Conservation (phyloP, 306 rosid genomes). For the Casuarina equisetifolia region DNA sequence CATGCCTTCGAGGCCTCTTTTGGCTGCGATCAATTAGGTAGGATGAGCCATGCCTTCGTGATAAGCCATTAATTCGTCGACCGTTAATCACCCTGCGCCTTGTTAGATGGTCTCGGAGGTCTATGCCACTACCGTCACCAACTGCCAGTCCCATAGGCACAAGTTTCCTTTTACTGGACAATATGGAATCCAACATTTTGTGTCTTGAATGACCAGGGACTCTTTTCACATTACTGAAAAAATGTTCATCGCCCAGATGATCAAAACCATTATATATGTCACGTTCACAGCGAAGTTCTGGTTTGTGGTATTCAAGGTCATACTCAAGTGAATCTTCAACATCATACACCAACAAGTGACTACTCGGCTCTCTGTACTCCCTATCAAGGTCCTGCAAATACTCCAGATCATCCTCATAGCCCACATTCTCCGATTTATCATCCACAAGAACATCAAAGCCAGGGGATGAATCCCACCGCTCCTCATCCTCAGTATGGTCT, state of each 20-base stretch:
- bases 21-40: slow-evolving; percentile 30
- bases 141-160: slow-evolving; percentile 41
- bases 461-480: slow-evolving; percentile 76
- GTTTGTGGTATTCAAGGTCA: slow-evolving; percentile 40
- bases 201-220: slow-evolving; percentile 39
- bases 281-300: slow-evolving; percentile 45
- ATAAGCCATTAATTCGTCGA: slow-evolving; percentile 34
- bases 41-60: slow-evolving; percentile 46
- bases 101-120: slow-evolving; percentile 64
- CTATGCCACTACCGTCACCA: slow-evolving; percentile 39
- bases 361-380: slow-evolving; percentile 41
- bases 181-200: slow-evolving; percentile 42
- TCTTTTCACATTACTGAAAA: slow-evolving; percentile 34
- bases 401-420: slow-evolving; percentile 48
- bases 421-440: slow-evolving; percentile 45
- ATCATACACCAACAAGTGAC: slow-evolving; percentile 42
- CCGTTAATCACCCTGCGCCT: slow-evolving; percentile 48
- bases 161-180: slow-evolving; percentile 50
- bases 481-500: slow-evolving; percentile 52
- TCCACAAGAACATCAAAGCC: slow-evolving; percentile 93
- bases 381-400: slow-evolving; percentile 41
- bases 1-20: slow-evolving; percentile 33
- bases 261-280: slow-evolving; percentile 35
- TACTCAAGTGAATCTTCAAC: slow-evolving; percentile 46
- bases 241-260: slow-evolving; percentile 36